Base-by-base conservation (phyloP, 768 basidiomycete genomes). In the Mycena galopus region DNA sequence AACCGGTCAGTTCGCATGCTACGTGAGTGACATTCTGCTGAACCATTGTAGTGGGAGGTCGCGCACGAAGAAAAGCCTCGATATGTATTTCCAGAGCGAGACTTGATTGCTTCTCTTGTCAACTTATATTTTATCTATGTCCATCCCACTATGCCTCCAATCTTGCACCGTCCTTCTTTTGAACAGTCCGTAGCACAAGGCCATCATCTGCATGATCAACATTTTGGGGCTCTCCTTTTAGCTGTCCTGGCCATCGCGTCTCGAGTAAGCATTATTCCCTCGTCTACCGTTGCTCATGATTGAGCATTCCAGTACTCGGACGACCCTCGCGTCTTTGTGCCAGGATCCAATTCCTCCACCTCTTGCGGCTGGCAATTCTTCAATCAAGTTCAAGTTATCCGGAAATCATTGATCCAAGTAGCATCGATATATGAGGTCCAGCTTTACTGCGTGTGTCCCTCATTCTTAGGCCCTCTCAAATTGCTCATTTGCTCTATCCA, bases 351-450 rank as follows among this genome's bases (percentile, higher is more conserved):
- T n/a, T 79, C 83, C 8, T 81, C 86, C 5, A 82, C 86, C 30
- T 88, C 88, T 12, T 79, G 84, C 29, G 91, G 91, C 0, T 93
- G 90, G 90, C 86, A 86, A 74, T 93, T 87, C 77, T 88, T 90
- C 71, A 77, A 81, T 19, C 42, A 44, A 78, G 88, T 94, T 8
- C 88, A 92, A 62, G 84, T 89, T 69, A 85, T 91, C 64, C 86
- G 89, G 69, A 88, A 88, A 78, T 86, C 85, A 0, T 80, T 93
- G 37, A 83, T 92, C n/a, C 84, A 88, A 0, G 86, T 87, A 16
- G 88, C 92, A 2, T 83, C 86, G 5, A 76, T 96, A 63, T 90
- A 90, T 77, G 93, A 94, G 75, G 81, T 97, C 27, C 95, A 97
- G 78, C 86, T 86, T 23, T 90, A 90, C 76, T 85, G 86, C 77